Evolutionary conservation across 495 filamentous ascomycete genomes (phyloP).

Genomic region (Cairneyella variabilis): DNA sequence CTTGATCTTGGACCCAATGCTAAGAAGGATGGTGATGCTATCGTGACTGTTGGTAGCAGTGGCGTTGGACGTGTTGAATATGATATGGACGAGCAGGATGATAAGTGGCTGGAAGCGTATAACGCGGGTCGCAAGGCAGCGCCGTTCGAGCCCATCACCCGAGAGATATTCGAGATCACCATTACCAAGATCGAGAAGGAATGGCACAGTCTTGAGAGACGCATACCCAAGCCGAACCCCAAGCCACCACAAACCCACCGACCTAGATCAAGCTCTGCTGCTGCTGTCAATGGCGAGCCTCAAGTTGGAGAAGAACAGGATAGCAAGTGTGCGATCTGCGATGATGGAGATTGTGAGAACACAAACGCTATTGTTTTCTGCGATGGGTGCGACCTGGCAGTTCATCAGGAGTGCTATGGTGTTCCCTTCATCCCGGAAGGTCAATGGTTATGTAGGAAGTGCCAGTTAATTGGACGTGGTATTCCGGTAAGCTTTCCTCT

Average conservation of each 20-base stretch:
- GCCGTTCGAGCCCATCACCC: constrained; percentile 76
- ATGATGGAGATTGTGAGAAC: constrained; percentile 98
- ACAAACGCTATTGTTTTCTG: constrained; percentile 99
- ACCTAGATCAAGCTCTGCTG: constrained; percentile 85
- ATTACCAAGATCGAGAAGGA: constrained; percentile 99
- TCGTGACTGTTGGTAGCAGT: constrained; percentile 36
- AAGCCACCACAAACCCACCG: constrained; percentile 92
- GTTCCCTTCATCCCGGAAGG: constrained; percentile 98
- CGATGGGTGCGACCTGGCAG: constrained; percentile 94
- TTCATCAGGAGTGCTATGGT: constrained; percentile 98
- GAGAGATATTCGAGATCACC: constrained; percentile 91
- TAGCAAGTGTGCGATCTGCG: constrained; percentile 95
- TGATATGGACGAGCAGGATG: constrained; percentile 99
- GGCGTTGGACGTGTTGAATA: constrained; percentile 84
- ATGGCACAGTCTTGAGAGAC: constrained; percentile 93
- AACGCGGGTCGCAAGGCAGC: constrained; percentile 71
- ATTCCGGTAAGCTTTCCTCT: constrained; percentile 59
- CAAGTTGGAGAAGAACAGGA: constrained; percentile 91
- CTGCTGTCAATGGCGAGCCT: constrained; percentile 85
- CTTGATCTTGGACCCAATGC: constrained; percentile 58
- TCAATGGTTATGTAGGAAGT: constrained; percentile 97
- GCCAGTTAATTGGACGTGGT: constrained; percentile 88
- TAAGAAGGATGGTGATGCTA: constrained; percentile 58
- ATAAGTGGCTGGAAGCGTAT: constrained; percentile 85
- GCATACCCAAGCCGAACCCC: constrained; percentile 92